Evolutionary conservation across 192 early-diverging fungal genomes (phyloP).

Genomic region (Linnemannia hyalina): DNA sequence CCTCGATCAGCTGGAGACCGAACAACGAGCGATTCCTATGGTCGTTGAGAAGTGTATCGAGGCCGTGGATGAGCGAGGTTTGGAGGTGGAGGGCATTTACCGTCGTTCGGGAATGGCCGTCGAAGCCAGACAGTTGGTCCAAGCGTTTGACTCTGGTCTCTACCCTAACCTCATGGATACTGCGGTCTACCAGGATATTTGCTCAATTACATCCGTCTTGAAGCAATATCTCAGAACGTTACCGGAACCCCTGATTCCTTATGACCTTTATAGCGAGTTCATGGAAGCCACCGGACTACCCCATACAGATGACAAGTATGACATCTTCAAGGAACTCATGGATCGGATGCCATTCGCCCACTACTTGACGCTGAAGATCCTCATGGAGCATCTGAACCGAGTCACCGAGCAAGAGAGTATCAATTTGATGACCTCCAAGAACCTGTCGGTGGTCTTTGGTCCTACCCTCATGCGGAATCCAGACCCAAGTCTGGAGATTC

Average conservation of each 20-base stretch:
- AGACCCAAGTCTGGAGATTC: constrained; percentile 71
- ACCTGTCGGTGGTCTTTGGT: constrained; percentile 95
- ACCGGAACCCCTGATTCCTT: constrained; percentile 80
- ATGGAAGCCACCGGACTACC: constrained; percentile 68
- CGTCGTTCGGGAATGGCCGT: constrained; percentile 83
- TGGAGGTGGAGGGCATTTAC: constrained; percentile 86
- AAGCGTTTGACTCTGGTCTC: constrained; percentile 71
- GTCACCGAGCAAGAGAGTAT: constrained; percentile 69
- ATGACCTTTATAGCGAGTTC: constrained; percentile 75
- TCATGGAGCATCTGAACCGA: constrained; percentile 75
- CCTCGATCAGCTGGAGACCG: constrained; percentile 64
- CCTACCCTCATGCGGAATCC: constrained; percentile 84
- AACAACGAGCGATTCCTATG: constrained; percentile 73
- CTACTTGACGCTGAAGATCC: constrained; percentile 69
- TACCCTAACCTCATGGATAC: constrained; percentile 64
- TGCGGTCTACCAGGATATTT: constrained; percentile 75
- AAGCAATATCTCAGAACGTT: constrained; percentile 87
- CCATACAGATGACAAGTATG: constrained; percentile 54
- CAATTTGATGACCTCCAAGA: constrained; percentile 95
- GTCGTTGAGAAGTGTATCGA: constrained; percentile 76
- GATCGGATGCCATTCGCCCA: constrained; percentile 72
- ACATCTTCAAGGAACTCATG: constrained; percentile 62
- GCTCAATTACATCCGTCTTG: constrained; percentile 82
- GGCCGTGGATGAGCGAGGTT: constrained; percentile 72
- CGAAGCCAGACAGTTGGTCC: constrained; percentile 75